phyloP scores from a whole-genome alignment of 345 rosid species.

The Nephelium lappaceum region DNA sequence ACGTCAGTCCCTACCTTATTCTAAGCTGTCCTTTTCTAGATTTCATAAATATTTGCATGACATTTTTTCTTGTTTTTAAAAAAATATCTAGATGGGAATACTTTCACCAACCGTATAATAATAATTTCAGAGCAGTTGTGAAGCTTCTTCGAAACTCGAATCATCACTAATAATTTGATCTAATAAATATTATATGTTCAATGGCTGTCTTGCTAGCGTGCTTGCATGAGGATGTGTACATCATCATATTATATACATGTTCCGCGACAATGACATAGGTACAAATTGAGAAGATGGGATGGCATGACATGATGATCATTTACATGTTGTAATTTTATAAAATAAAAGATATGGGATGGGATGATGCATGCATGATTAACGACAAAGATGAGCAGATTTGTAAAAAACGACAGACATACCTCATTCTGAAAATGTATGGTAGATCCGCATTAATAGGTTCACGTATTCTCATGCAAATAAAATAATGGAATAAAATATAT shows the following conservation, averaged over 20 bases:
- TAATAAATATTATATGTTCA: neutral
- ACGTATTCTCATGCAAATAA: constrained; percentile 47
- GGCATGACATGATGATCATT: neutral
- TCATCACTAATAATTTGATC: neutral
- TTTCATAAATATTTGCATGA: constrained; percentile 26
- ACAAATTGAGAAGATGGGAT: too few relatives aligned
- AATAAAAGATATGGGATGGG: neutral
- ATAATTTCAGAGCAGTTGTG: constrained; percentile 3
- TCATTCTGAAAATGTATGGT: constrained; percentile 37
- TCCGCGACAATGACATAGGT: neutral
- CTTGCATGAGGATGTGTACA: neutral
- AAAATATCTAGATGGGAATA: constrained; percentile 21
- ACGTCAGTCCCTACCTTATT: constrained; percentile 35
- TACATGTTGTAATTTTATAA: neutral
- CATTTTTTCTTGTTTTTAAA: neutral
- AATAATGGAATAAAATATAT: neutral
- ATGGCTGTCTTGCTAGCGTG: neutral
- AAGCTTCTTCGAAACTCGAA: constrained; percentile 33
- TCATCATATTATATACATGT: neutral
- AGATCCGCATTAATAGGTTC: constrained; percentile 49
- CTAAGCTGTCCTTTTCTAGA: constrained; percentile 22
- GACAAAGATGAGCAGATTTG: constrained; percentile 13
- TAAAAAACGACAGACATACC: constrained; percentile 57
- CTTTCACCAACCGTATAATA: constrained; percentile 24
- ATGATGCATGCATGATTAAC: constrained; percentile 17